These are phyloP conservation scores for Penstemon newberryi DNA, from an alignment of 257 asterid species.

Conservation along the genomic window DNA sequence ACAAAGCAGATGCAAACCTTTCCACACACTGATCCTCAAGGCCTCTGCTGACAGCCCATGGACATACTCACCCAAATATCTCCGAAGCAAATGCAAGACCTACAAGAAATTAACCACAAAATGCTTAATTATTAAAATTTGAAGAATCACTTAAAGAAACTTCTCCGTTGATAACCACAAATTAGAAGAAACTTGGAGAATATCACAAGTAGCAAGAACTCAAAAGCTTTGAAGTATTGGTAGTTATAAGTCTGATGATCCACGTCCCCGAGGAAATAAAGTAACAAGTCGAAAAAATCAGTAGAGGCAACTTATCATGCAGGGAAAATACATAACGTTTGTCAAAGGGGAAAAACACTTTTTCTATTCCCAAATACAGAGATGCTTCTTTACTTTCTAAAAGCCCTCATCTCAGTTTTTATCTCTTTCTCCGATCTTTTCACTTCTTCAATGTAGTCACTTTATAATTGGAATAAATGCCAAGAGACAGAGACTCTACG, in stretches of 20 bases:
- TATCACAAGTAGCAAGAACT: background rate
- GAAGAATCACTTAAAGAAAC: slow-evolving; percentile 1
- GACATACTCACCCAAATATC: slow-evolving; percentile 97
- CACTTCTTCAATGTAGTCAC: slow-evolving; percentile 8
- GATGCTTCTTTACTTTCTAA: background rate
- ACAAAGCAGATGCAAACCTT: slow-evolving; percentile 53
- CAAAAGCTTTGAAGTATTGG: background rate
- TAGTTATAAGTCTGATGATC: background rate
- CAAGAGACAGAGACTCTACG: background rate
- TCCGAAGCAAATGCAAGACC: slow-evolving; percentile 99
- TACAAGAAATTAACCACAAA: slow-evolving; percentile 32
- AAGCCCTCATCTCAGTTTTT: background rate
- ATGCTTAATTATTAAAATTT: slow-evolving; percentile 20
- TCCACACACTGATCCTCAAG: slow-evolving; percentile 95
- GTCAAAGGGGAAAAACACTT: background rate
- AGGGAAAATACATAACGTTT: slow-evolving; percentile 4
- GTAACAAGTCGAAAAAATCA: background rate
- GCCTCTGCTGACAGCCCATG: slow-evolving; percentile 98
- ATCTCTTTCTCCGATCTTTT: slow-evolving; percentile 11
- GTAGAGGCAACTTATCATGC: slow-evolving; percentile 7
- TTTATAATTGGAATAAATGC: background rate
- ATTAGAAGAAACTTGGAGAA: background rate
- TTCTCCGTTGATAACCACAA: slow-evolving; percentile 15
- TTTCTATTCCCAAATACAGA: background rate
- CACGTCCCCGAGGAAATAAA: background rate